Evolutionary conservation across 768 basidiomycete genomes (phyloP).

Genomic region (Auriscalpium microsporum): DNA sequence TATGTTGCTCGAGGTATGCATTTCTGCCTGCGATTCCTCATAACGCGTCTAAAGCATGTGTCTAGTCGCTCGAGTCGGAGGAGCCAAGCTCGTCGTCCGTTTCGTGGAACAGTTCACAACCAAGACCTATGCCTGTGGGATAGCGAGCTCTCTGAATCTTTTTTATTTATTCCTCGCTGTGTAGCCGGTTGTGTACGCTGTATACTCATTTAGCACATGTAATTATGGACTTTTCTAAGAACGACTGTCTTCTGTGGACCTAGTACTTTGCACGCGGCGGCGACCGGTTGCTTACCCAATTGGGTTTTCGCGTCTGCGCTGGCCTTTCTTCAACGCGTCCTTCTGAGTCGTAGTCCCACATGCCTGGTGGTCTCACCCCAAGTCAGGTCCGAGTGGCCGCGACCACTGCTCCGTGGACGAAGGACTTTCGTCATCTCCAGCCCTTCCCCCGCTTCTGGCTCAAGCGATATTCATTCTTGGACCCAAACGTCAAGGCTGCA

Average conservation of each 20-base stretch:
- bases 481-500: slow-evolving; percentile 42
- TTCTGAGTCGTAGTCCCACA: no score
- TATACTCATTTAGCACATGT: slow-evolving; percentile 3
- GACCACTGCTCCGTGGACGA: slow-evolving; percentile 40
- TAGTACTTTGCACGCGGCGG: no score
- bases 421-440: slow-evolving; percentile 56
- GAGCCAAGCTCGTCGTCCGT: slow-evolving; percentile 56
- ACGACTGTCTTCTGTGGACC: no score
- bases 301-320: no score
- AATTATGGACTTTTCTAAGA: no score
- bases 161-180: slow-evolving; percentile 5
- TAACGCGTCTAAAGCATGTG: slow-evolving; percentile 3
- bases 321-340: no score
- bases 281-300: no score
- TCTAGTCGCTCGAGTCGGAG: slow-evolving; percentile 73
- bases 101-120: slow-evolving; percentile 28
- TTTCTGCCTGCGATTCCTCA: not conserved
- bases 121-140: slow-evolving; percentile 6
- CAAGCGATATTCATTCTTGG: slow-evolving; percentile 35
- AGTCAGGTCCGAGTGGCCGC: slow-evolving; percentile 8
- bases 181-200: slow-evolving; percentile 13
- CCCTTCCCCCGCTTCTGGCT: slow-evolving; percentile 50
- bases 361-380: slow-evolving; percentile 5
- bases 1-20: slow-evolving; percentile 72
- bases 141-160: slow-evolving; percentile 8